Conservation (phyloP, 2,329 filamentous ascomycete genomes). For the Arthrinium puccinioides region DNA sequence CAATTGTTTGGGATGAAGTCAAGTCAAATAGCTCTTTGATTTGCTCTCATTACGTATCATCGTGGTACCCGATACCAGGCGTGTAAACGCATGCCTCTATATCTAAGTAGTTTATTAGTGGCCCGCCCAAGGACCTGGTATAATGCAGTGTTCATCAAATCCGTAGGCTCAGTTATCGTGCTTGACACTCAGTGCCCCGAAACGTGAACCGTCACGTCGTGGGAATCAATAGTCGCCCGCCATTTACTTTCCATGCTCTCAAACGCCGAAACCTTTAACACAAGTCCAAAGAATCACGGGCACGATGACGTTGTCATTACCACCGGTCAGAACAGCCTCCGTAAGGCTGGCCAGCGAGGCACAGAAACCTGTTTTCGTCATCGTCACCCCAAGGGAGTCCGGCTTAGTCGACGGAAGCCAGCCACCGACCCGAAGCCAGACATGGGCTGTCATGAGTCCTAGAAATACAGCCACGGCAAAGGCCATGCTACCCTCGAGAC, state of each 20-base stretch:
- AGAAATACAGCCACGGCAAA: slow-evolving; percentile 74
- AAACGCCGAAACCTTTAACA: slow-evolving; percentile 68
- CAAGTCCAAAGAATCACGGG: slow-evolving; percentile 89
- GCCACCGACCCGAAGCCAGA: slow-evolving; percentile 70
- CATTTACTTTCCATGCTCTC: slow-evolving; percentile 6
- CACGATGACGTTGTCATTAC: slow-evolving; percentile 97
- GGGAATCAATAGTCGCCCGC: no score
- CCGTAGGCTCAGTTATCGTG: no score
- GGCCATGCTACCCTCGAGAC: slow-evolving; percentile 76
- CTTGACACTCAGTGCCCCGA: no score
- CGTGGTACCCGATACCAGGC: no score
- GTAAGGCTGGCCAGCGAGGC: slow-evolving; percentile 80
- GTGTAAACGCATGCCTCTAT: no score
- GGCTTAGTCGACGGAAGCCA: slow-evolving; percentile 68
- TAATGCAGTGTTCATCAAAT: no score
- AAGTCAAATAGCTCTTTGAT: no score
- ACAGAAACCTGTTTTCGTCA: slow-evolving; percentile 65
- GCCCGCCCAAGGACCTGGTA: neutral
- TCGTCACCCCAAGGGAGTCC: slow-evolving; percentile 57
- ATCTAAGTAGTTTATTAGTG: no score
- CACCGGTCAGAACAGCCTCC: slow-evolving; percentile 90
- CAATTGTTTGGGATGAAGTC: no score
- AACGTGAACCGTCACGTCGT: no score
- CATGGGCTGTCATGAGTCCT: slow-evolving; percentile 62
- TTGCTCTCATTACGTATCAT: no score